Base-by-base conservation (phyloP, 1,284 basidiomycete genomes). In the Cutaneotrichosporon daszewskae region DNA sequence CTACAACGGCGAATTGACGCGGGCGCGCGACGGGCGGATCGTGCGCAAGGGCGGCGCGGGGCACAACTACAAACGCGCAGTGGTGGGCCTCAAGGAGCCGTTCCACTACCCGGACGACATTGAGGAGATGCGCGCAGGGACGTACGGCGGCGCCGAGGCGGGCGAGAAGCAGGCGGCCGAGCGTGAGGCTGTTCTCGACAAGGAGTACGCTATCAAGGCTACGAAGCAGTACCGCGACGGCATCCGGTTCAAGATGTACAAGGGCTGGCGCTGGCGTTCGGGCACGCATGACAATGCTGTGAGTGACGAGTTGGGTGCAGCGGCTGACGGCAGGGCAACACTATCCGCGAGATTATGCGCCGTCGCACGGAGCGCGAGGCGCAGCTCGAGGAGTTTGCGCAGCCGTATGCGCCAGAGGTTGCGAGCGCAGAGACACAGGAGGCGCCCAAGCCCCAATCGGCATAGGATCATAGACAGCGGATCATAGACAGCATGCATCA, bases 41-140 rank as follows among this genome's bases (percentile, higher is more conserved):
- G 49, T 38, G 23, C 58, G 53, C 54, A 68, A 37, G 56, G 64
- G 43, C 51, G 66, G 69, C 5, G 39, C 48, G 6, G 39, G 76
- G 57, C 75, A 78, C 51, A 78, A 82, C 17, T 90, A 87, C 74
- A 94, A 94, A 69, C 82, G 86, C 36, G 87, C 87, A 2, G 81
- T 91, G 23, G 87, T 92, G 17, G 89, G 89, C 24, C 77, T 94
- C 48, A 79, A 82, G 27, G 82, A 91, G 57, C 88, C 89, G 1
- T 94, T 94, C 75, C 88, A 90, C 73, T 91, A 88, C 64, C 89
- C 89, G 0, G 79, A 79, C 46, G 80, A 84, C 37, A 55, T 81
- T 47, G 84, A 85, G 60, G 86, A 87, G 65, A 84, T 90, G 81
- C 51, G 61, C 17, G 62, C 64, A 9, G 53, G 46, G 17, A 41